A percentile compares a stretch with the other conserved stretches of the same genome.
Evolutionary conservation across 306 rosid genomes (phyloP).

Genomic region (Astragalus glycyphyllos): DNA sequence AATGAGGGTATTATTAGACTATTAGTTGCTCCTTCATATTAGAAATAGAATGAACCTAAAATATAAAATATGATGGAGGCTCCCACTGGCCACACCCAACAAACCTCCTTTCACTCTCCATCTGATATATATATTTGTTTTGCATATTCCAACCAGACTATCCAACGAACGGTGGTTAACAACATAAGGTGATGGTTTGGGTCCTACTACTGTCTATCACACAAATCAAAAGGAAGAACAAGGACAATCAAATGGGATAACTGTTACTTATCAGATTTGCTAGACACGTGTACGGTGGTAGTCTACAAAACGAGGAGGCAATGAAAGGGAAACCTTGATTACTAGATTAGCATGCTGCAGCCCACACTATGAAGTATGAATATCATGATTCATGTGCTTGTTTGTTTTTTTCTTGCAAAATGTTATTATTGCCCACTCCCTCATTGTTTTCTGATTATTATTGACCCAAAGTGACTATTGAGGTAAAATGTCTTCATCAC

Average conservation of each 20-base stretch:
- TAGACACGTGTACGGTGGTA: conserved; percentile 44
- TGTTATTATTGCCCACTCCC: not conserved
- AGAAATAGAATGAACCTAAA: no score
- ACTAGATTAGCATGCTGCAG: not conserved
- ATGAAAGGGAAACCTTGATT: not conserved
- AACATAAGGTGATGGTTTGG: not conserved
- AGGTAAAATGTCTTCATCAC: no score
- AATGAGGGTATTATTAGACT: no score
- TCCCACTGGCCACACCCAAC: not conserved
- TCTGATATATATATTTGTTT: no score
- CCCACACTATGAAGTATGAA: not conserved
- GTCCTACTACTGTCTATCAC: not conserved
- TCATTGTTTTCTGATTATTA: no score
- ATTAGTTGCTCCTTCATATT: no score
- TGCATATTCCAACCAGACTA: not conserved
- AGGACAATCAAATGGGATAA: conserved; percentile 7
- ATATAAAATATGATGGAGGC: not conserved
- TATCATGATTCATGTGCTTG: not conserved
- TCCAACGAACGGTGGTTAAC: conserved; percentile 35
- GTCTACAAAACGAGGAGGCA: not conserved
- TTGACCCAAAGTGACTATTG: no score
- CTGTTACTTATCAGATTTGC: not conserved
- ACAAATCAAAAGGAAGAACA: not conserved
- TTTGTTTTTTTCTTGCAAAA: conserved; percentile 20
- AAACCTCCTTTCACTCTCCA: no score